Base-by-base conservation (phyloP, 2,329 filamentous ascomycete genomes). In the Corynespora cassiicola region DNA sequence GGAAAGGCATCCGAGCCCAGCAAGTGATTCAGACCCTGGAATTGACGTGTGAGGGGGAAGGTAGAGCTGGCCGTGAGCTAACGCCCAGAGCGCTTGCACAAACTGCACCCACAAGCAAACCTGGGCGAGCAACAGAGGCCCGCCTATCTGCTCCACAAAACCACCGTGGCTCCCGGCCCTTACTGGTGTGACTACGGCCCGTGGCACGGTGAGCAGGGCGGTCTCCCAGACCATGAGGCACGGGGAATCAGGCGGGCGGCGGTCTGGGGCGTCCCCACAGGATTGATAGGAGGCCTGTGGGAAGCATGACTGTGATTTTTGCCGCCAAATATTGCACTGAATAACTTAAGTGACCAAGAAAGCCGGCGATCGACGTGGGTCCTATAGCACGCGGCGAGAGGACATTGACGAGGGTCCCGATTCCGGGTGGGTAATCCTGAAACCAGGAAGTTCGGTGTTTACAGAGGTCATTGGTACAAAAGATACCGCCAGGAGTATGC, bases 311-410 rank as follows among this genome's bases (percentile, higher is more conserved):
- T 32, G 34, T 40, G 24, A 29, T 36, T 36, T 33, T 50, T 45
- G 44, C 40, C 37, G 45, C 36, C 47, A 34, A 36, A 34, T 42
- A 52, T 29, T 33, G 36, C 42, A 33, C 37, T 46, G 30, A 38
- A 37, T 21, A 30, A 31, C 35, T 37, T 45, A 41, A 42, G 31
- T 39, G 40, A 40, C 10, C 8, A 33, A 19, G 14, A 21, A 21
- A n/a, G 18, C 37, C 51, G 41, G 22, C 11, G 29, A 53, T 40
- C 32, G 32, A 58, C 50, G 51, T 58, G 53, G 58, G 54, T 35
- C 54, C 47, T 56, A 56, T 61, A 42, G 42, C 39, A 38, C 15
- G 36, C 32, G 40, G 42, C 36, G 40, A 51, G 37, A 45, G 51
- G 42, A 32, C 25, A 42, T 27, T 28, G 36, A 47, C 49, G 39